Percentiles rank a stretch among this genome's conserved stretches.
Evolutionary conservation across 176 grass and related monocot species (phyloP).

Genomic region (Melocanna baccifera): DNA sequence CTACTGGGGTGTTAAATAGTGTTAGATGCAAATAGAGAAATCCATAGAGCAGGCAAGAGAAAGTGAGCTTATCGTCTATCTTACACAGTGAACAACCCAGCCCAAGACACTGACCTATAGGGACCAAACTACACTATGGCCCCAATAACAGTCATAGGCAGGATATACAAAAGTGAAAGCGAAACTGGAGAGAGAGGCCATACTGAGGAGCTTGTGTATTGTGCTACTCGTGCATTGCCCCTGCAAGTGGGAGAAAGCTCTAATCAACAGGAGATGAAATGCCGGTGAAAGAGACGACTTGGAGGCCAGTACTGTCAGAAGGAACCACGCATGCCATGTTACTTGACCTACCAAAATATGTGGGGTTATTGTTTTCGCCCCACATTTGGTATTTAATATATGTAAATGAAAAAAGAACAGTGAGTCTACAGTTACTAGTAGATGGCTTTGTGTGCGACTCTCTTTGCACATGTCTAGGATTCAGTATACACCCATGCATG

Average conservation of each 20-base stretch:
- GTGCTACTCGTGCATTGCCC: constrained; percentile 21
- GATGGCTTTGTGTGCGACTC: constrained; percentile 10
- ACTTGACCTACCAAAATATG: constrained; percentile 41
- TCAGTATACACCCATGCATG: constrained; percentile 33
- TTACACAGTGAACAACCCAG: constrained; percentile 14
- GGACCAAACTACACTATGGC: constrained; percentile 39
- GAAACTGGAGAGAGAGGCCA: not conserved
- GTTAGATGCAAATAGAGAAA: constrained; percentile 32
- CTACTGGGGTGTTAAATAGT: constrained; percentile 67
- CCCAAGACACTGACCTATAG: constrained; percentile 20
- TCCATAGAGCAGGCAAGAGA: constrained; percentile 13
- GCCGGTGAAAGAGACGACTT: constrained; percentile 38
- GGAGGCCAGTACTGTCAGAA: constrained; percentile 53
- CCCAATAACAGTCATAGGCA: constrained; percentile 28
- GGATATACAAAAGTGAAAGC: not conserved
- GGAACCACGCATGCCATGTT: constrained; percentile 69
- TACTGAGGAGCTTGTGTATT: not conserved
- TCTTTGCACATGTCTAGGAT: constrained; percentile 37
- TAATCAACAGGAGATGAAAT: constrained; percentile 39
- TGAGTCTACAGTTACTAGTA: constrained; percentile 28
- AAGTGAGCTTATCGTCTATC: constrained; percentile 8
- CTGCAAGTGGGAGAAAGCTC: constrained; percentile 48
- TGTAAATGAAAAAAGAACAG: constrained; percentile 29
- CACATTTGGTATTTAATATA: constrained; percentile 19
- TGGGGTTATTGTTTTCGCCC: constrained; percentile 19